Percentiles rank a stretch among this genome's conserved stretches.
Conservation (phyloP, 2,329 filamentous ascomycete species). For the Juglanconis oblonga region DNA sequence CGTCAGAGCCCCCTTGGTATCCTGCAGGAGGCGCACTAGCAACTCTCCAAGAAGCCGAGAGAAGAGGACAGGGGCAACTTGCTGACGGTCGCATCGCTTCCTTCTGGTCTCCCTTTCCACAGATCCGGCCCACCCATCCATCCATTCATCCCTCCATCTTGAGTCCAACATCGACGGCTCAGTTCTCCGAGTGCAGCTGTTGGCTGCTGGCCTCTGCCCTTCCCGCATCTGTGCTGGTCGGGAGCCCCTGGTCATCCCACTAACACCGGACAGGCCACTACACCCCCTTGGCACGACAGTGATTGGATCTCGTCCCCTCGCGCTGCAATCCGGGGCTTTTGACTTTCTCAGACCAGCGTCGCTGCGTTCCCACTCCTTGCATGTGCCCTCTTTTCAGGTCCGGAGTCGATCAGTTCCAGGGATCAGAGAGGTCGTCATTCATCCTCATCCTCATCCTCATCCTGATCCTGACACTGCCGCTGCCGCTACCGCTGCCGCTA, state of each 20-base stretch:
- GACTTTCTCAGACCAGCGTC: slow-evolving; percentile 8
- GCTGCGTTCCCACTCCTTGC: slow-evolving; percentile 9
- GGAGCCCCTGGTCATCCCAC: slow-evolving; percentile 8
- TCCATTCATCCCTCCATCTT: neutral
- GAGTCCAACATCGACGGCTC: neutral
- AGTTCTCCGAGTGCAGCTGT: neutral
- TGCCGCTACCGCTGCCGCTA: too few species aligned
- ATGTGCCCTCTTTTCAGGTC: slow-evolving; percentile 9
- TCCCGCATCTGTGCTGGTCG: slow-evolving; percentile 6
- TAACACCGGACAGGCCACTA: neutral
- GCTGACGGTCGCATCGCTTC: slow-evolving; percentile 7
- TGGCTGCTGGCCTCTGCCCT: neutral
- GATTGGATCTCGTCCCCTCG: slow-evolving; percentile 16
- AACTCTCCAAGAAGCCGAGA: slow-evolving; percentile 11
- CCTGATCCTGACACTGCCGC: too few species aligned
- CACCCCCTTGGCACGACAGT: slow-evolving; percentile 13
- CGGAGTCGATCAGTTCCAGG: slow-evolving; percentile 5
- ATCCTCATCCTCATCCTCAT: neutral
- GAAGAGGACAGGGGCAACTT: slow-evolving; percentile 10
- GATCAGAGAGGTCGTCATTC: slow-evolving; percentile 2
- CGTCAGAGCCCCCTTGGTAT: neutral
- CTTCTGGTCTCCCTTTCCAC: neutral
- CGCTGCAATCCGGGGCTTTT: slow-evolving; percentile 11
- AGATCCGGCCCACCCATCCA: neutral
- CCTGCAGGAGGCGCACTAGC: neutral